Conservation (phyloP, 2,329 filamentous ascomycete species). For the Chaetomium globosum region DNA sequence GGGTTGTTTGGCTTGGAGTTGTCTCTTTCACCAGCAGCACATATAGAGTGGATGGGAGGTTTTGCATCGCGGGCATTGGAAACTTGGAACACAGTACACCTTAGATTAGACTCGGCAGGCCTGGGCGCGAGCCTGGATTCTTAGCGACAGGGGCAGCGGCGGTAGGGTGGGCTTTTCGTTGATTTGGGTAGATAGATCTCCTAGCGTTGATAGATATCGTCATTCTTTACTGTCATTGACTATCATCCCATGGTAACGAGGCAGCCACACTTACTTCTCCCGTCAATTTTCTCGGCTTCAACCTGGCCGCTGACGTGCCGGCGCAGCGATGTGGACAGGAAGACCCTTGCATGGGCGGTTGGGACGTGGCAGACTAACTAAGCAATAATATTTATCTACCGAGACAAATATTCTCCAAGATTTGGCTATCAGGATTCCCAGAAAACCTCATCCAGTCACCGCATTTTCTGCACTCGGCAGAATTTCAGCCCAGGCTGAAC, state of each 20-base stretch:
- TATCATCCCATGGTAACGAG: neutral
- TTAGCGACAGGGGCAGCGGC: neutral
- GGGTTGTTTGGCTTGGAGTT: constrained; percentile 1
- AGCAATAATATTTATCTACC: neutral
- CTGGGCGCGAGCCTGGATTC: neutral
- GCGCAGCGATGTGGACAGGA: too few relatives aligned
- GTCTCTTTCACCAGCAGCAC: neutral
- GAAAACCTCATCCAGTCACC: neutral
- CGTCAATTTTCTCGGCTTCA: neutral
- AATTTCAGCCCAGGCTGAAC: constrained; percentile 8
- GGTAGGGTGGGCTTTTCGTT: neutral
- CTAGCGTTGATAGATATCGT: neutral
- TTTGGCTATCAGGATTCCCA: neutral
- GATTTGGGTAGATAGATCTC: neutral
- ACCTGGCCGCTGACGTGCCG: neutral
- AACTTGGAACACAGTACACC: neutral
- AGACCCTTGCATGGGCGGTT: neutral
- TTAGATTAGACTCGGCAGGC: neutral
- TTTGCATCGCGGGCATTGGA: neutral
- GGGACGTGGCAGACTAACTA: neutral
- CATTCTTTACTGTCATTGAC: neutral
- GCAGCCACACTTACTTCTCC: neutral
- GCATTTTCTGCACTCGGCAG: neutral
- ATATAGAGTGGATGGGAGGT: constrained; percentile 8
- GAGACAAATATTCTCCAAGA: neutral